Percentiles rank a stretch among this genome's conserved stretches.
Evolutionary conservation across 768 basidiomycete species (phyloP).

Genomic region (Termitomyces sp.): DNA sequence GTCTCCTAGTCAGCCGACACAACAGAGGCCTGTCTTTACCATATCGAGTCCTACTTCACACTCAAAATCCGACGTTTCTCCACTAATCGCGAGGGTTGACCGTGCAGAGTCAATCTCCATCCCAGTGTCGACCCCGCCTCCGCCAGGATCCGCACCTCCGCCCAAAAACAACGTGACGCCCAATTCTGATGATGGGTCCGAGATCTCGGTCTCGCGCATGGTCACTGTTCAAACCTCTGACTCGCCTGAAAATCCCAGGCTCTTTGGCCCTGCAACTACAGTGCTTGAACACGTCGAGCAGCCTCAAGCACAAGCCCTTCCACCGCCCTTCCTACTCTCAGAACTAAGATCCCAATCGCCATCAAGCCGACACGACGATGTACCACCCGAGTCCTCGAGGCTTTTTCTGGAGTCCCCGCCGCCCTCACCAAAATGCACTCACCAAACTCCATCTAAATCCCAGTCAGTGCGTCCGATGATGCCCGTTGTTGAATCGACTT

Average conservation of each 20-base stretch:
- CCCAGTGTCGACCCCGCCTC: background rate
- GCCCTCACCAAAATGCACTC: background rate
- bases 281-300: background rate
- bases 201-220: background rate
- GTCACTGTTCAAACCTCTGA: background rate
- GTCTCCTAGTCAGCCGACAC: no score
- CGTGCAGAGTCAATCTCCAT: background rate
- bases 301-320: background rate
- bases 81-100: background rate
- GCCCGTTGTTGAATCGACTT: background rate
- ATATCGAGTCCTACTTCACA: background rate
- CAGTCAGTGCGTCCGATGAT: background rate
- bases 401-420: slow-evolving; percentile 2
- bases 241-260: background rate
- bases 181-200: background rate
- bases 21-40: background rate
- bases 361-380: background rate
- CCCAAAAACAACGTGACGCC: background rate
- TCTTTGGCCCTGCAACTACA: background rate
- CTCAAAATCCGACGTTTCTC: background rate
- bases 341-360: background rate
- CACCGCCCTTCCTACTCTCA: background rate
- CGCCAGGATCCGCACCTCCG: background rate
- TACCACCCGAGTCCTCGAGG: background rate
- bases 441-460: background rate